Base-by-base conservation (phyloP, 2,329 filamentous ascomycete species). In the Neofusicoccum parvum region DNA sequence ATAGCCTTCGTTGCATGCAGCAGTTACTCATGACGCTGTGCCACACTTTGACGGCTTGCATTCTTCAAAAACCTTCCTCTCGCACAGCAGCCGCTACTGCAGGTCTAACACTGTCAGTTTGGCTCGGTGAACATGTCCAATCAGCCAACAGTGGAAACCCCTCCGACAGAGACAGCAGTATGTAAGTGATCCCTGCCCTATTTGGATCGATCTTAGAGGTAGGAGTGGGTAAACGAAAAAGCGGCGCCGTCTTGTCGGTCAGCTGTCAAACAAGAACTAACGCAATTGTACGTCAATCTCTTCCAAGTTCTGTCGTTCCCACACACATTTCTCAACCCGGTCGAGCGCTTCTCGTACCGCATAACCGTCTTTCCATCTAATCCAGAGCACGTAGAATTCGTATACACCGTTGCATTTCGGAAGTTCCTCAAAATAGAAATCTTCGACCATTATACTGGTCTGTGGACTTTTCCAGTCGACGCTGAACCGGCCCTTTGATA, bases 301-400 rank as follows among this genome's bases (percentile, higher is more conserved):
- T 34, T 70, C 67, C 46, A 23, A 23, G 11, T 36, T 64, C 36
- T 65, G 17, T 15, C 34, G 32, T 9, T 69, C 63, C 71, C 71
- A 72, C 14, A 65, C 64, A 3, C 27, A 49, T 34, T 68, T 69
- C 14, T 46, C n/a, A 5, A 73, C 67, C n/a, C 69, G 64, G 14
- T 70, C 71, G 50, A 70, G 43, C 6, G 68, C 70, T 49, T 69
- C 70, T 14, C 71, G 51, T 66, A 71, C 70, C 12, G 67, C 71
- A 9, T 71, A 45, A 3, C 66, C 66, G n/a, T 67, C 66, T 5
- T 50, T 49, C 68, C 70, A 67, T 39, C 69, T 67, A 39, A 72
- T 64, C 70, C 71, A 72, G 1, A 73, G 50, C 2, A 72, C 70
- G 63, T 67, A 65, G 43, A 62, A 64, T 32, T 64, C 20, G 23